Base-by-base conservation (phyloP, 2,329 filamentous ascomycete species). In the Davidsoniella neocaledoniae region DNA sequence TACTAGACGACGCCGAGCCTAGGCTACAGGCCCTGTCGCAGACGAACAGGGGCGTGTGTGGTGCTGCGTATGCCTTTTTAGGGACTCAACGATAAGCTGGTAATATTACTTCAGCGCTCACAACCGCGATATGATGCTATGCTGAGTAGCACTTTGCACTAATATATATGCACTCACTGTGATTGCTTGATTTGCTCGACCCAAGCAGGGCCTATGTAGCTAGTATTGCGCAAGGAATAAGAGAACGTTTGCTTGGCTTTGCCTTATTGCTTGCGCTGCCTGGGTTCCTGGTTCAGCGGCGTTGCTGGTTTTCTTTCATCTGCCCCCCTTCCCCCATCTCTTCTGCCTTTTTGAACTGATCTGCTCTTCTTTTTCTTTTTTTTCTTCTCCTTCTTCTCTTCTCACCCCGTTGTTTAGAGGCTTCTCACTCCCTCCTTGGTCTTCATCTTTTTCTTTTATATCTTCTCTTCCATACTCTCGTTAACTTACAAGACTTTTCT, bases 381-480 rank as follows among this genome's bases (percentile, higher is more conserved):
- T 54, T 59, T 55, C 46, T 58, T 56, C 52, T 55, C 57, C 54
- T 54, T 55, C 58, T 56, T 55, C 60, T 56, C 57, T 51, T 54
- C 54, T 44, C 46, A 56, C 55, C 54, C 51, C 55, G 42, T 48
- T 23, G 33, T 50, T 47, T 42, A 47, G 45, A 51, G 45, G 45
- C 40, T 48, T 48, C 50, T 48, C 26, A 43, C 43, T 52, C 36
- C 42, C 33, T 46, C 43, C 42, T 42, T 50, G 58, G 57, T 55
- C 50, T 26, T 19, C 42, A 58, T 54, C 53, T 57, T 56, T 57
- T 55, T 51, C 57, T 56, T 57, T 55, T 55, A 51, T 57, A 51
- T 53, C 53, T 55, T 48, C 51, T 56, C 56, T 56, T 53, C 54
- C 57, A 55, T 44, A 58, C 57, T 53, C 55, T 57, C 54, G 55